A percentile compares a stretch with the other conserved stretches of the same genome.
phyloP scores from a whole-genome alignment of 2,329 filamentous ascomycete genomes.

The Zasmidium angulare region DNA sequence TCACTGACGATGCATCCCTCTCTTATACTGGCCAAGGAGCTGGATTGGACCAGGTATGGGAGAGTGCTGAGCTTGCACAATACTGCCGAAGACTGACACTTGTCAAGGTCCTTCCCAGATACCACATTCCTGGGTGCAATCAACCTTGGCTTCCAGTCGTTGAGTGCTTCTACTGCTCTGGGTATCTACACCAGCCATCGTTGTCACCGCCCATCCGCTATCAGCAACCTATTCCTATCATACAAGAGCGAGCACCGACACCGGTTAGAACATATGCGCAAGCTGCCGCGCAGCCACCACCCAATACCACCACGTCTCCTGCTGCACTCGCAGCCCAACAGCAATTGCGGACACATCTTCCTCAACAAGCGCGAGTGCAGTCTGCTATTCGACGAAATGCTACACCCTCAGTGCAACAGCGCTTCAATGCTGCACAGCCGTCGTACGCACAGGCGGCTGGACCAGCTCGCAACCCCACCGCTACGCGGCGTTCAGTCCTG shows the following conservation, averaged over 20 bases:
- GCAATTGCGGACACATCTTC: background rate
- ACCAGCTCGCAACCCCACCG: background rate
- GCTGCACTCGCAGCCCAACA: background rate
- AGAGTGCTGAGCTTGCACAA: background rate
- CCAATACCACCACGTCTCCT: background rate
- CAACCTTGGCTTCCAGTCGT: background rate
- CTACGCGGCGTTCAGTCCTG: background rate
- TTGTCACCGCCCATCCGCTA: background rate
- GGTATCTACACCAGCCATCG: background rate
- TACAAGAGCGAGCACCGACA: background rate
- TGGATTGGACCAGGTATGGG: background rate
- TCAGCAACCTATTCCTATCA: background rate
- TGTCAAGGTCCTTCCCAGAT: background rate
- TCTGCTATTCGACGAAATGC: background rate
- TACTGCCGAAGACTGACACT: background rate
- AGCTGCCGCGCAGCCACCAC: background rate
- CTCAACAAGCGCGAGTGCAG: background rate
- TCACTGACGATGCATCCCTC: background rate
- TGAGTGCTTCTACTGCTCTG: slow-evolving; percentile 1
- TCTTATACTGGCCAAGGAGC: background rate
- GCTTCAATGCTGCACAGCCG: background rate
- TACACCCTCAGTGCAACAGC: background rate
- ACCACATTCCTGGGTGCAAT: background rate
- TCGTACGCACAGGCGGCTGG: background rate
- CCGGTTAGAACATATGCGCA: background rate